Evolutionary conservation across 768 basidiomycete genomes (phyloP), one percentile per base, ranked within the genome.

Genomic region (Galerina marginata): DNA sequence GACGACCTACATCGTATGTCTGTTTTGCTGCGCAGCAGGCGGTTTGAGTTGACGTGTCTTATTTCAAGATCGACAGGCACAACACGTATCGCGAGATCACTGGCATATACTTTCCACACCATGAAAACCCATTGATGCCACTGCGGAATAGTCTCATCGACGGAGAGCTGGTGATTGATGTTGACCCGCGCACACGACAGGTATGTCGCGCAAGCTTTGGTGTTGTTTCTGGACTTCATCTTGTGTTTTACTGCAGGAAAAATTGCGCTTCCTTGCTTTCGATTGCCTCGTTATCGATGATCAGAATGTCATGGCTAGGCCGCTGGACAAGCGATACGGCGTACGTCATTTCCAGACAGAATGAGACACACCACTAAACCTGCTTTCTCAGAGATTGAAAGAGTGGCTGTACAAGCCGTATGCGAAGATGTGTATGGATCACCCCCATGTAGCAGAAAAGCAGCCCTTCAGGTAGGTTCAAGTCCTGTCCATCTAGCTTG

Each of bases 121-220:
- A 91, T 67, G 92, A 91, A 65, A 82, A 89, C 61, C 87, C 85
- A 2, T 77, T 77, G 62, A 79, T 77, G 16, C 89, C 91, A 2
- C 81, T 97, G 42, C 81, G 84, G 64, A 89, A 91, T 69, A 93
- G 93, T 0, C 78, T 99, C 9, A 75, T 99, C 16, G 97, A 99
- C 69, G 97, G 93, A 39, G 97, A 99, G 72, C 86, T 99, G 44
- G 95, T 99, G 5, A 79, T 93, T 54, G 97, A 99, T 69, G 83
- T 90, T 25, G 93, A 98, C 71, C 91, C 90, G 9, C 75, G 73
- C 39, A 94, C 89, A 37, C 86, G 85, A 46, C 76, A 80, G 70
- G 95, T 93, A 64, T 64, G 87, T 73, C 29, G 29, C 5, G 49
- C 42, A 52, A 20, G n/a, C 40, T 55, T 55, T 43, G 54, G 44